phyloP scores from a whole-genome alignment of 371 early-diverging fungal genomes.

The Mucor irregularis region DNA sequence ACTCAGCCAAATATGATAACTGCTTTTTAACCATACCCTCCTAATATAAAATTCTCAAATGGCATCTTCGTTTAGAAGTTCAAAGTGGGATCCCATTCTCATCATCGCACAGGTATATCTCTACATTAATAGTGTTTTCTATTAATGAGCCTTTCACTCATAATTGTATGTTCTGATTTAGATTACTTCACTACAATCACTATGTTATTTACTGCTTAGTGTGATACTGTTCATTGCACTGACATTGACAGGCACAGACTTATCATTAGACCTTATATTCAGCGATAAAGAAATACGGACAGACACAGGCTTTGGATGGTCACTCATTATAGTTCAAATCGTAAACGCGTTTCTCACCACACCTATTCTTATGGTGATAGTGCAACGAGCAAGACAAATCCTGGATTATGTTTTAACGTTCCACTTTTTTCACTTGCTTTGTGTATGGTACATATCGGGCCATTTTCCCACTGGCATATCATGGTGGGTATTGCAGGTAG shows the following conservation, averaged over 20 bases:
- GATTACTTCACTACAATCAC: conserved; percentile 62
- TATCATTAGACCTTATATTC: conserved; percentile 71
- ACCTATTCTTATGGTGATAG: conserved; percentile 61
- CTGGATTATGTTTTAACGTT: conserved; percentile 83
- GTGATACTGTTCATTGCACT: conserved; percentile 56
- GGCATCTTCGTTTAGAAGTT: conserved; percentile 39
- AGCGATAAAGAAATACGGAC: conserved; percentile 60
- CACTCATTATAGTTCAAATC: conserved; percentile 65
- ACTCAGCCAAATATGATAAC: too few species aligned
- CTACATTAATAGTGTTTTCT: neutral
- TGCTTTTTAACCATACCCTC: too few species aligned
- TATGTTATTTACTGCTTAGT: conserved; percentile 65
- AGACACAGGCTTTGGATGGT: conserved; percentile 78
- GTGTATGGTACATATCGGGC: conserved; percentile 60
- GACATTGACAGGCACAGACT: conserved; percentile 60
- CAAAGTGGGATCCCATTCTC: conserved; percentile 51
- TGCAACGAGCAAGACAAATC: conserved; percentile 79
- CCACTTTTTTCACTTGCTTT: conserved; percentile 66
- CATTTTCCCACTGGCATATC: conserved; percentile 60
- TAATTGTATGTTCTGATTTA: conserved; percentile 10
- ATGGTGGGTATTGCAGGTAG: conserved; percentile 72
- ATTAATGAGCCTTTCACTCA: neutral
- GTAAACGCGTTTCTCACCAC: conserved; percentile 57
- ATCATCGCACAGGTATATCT: conserved; percentile 52
- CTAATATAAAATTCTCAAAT: too few species aligned